Conservation (phyloP, 768 basidiomycete genomes). For the Macrocybe gigantea region DNA sequence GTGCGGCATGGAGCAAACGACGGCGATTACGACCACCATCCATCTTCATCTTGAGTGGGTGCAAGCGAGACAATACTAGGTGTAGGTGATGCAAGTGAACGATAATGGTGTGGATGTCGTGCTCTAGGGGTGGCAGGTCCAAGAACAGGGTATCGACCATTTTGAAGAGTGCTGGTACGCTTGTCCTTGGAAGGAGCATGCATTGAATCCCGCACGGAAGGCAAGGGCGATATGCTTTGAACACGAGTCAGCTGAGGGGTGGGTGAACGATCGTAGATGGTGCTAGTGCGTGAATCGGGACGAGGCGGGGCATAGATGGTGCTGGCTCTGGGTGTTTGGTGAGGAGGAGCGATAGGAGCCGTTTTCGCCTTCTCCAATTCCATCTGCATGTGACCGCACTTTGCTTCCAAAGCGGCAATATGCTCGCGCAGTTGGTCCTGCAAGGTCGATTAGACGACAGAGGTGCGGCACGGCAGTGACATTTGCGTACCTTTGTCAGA, state of each 20-base stretch:
- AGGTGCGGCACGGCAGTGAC: slow-evolving; percentile 1
- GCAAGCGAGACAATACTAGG: slow-evolving; percentile 69
- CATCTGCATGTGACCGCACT: slow-evolving; percentile 48
- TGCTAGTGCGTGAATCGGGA: slow-evolving; percentile 74
- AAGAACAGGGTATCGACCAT: slow-evolving; percentile 22
- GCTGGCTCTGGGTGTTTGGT: slow-evolving; percentile 36
- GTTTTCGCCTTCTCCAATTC: slow-evolving; percentile 50
- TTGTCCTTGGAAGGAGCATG: slow-evolving; percentile 29
- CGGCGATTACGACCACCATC: slow-evolving; percentile 63
- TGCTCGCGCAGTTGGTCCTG: slow-evolving; percentile 67
- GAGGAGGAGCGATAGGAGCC: slow-evolving; percentile 24
- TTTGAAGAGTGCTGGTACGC: no score
- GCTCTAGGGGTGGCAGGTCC: slow-evolving; percentile 31
- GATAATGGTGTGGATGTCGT: slow-evolving; percentile 19
- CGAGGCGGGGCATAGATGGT: slow-evolving; percentile 44
- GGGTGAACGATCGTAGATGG: slow-evolving; percentile 45
- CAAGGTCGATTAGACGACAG: slow-evolving; percentile 46
- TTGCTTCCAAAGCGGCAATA: slow-evolving; percentile 54
- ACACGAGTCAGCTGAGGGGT: slow-evolving; percentile 44
- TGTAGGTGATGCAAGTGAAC: slow-evolving; percentile 59
- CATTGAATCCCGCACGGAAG: slow-evolving; percentile 74
- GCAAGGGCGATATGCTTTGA: slow-evolving; percentile 42
- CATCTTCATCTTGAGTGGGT: slow-evolving; percentile 66
- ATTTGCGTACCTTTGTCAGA: slow-evolving; percentile 47
- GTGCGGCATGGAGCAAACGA: not conserved